phyloP scores from a whole-genome alignment of 2,329 filamentous ascomycete species.

The Microcera coccophila region DNA sequence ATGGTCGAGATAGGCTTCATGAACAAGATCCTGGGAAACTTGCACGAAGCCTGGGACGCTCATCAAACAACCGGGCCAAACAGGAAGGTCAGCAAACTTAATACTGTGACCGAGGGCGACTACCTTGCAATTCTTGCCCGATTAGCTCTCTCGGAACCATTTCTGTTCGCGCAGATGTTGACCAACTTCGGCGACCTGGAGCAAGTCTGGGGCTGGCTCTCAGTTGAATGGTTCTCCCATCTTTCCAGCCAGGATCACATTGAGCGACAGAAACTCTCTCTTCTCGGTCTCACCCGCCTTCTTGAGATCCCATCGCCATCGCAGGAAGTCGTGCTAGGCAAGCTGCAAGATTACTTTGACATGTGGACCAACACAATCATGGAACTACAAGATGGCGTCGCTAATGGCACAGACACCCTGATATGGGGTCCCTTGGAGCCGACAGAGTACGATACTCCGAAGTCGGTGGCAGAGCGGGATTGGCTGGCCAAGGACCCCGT shows the following conservation, averaged over 20 bases:
- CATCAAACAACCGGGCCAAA: constrained; percentile 81
- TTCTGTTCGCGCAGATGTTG: constrained; percentile 60
- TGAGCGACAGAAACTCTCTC: constrained; percentile 66
- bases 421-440: constrained; percentile 42
- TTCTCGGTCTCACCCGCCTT: constrained; percentile 67
- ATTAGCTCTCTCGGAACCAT: constrained; percentile 68
- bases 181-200: constrained; percentile 44
- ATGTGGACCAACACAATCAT: constrained; percentile 70
- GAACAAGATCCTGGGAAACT: constrained; percentile 58
- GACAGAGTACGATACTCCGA: constrained; percentile 54
- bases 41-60: constrained; percentile 67
- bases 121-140: constrained; percentile 82
- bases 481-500: constrained; percentile 61
- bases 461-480: constrained; percentile 50
- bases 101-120: constrained; percentile 73
- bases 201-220: constrained; percentile 57
- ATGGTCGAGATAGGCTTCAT: constrained; percentile 62
- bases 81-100: constrained; percentile 63
- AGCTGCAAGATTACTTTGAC: constrained; percentile 68
- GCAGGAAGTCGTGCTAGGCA: constrained; percentile 54
- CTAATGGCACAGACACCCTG: constrained; percentile 49
- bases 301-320: constrained; percentile 59
- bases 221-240: constrained; percentile 63
- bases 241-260: constrained; percentile 65
- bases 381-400: constrained; percentile 60